These are phyloP conservation scores for Gossypium davidsonii DNA, from an alignment of 441 rosid species.

Conservation along the genomic window DNA sequence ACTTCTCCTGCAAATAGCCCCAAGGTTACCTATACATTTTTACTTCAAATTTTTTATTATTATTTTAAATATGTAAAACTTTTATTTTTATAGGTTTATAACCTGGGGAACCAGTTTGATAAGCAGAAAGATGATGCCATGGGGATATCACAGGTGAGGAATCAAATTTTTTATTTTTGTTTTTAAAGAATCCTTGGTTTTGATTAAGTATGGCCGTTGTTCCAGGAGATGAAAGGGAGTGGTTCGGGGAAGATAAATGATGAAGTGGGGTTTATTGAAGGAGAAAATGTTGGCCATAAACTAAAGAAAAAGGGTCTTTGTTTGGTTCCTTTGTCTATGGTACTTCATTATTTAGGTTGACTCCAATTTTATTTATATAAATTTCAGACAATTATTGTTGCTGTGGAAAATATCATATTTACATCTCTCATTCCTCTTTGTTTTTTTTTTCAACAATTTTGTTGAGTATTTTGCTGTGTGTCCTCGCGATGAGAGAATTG, in stretches of 20 bases:
- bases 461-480: no score
- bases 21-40: conserved; percentile 15
- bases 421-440: neutral
- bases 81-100: conserved; percentile 20
- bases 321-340: conserved; percentile 34
- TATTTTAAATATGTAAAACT: neutral
- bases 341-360: conserved; percentile 29
- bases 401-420: neutral
- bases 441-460: neutral
- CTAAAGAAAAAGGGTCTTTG: conserved; percentile 35
- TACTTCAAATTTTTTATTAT: neutral
- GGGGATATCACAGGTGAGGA: conserved; percentile 22
- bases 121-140: conserved; percentile 10
- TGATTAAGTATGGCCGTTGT: neutral
- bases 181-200: no score
- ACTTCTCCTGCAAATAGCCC: conserved; percentile 40
- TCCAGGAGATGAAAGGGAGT: conserved; percentile 23
- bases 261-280: conserved; percentile 15
- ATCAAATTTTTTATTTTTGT: neutral
- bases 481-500: no score
- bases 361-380: neutral
- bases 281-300: conserved; percentile 18
- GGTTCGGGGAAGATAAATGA: conserved; percentile 11
- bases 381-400: neutral
- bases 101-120: conserved; percentile 16